Conservation (phyloP, 768 basidiomycete species). For the Boletus sp. region DNA sequence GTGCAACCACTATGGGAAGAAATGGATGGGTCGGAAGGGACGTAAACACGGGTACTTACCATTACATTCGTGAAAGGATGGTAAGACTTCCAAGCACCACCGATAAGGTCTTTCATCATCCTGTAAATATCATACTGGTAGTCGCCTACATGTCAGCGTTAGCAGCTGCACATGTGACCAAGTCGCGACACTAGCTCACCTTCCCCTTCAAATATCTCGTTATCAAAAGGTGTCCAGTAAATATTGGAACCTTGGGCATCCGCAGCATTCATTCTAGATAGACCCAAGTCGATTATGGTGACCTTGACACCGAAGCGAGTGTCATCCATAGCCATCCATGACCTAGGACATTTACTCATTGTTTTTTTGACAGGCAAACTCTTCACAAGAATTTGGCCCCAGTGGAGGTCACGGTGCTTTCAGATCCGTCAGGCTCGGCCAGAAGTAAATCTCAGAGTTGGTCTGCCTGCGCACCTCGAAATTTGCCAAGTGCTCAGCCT, state of each 20-base stretch:
- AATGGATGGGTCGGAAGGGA: conserved; percentile 8
- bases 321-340: conserved; percentile 61
- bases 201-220: conserved; percentile 88
- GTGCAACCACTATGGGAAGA: conserved; percentile 74
- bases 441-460: not conserved
- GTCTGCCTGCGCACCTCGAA: conserved; percentile 70
- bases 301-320: conserved; percentile 61
- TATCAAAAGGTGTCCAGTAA: conserved; percentile 82
- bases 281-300: conserved; percentile 92
- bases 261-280: conserved; percentile 75
- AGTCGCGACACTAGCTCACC: conserved; percentile 44
- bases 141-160: conserved; percentile 51
- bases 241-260: conserved; percentile 43
- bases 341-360: conserved; percentile 32
- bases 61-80: conserved; percentile 86
- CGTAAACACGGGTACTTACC: conserved; percentile 43
- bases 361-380: conserved; percentile 37
- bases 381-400: conserved; percentile 92
- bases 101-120: conserved; percentile 67
- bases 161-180: not conserved
- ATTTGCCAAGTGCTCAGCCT: conserved; percentile 73
- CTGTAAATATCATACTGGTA: conserved; percentile 96
- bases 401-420: conserved; percentile 98
- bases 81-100: conserved; percentile 69
- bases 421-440: not conserved